A percentile compares a stretch with the other conserved stretches of the same genome.
phyloP scores from a whole-genome alignment of 176 grass and related monocot species.

The Oryza longistaminata region DNA sequence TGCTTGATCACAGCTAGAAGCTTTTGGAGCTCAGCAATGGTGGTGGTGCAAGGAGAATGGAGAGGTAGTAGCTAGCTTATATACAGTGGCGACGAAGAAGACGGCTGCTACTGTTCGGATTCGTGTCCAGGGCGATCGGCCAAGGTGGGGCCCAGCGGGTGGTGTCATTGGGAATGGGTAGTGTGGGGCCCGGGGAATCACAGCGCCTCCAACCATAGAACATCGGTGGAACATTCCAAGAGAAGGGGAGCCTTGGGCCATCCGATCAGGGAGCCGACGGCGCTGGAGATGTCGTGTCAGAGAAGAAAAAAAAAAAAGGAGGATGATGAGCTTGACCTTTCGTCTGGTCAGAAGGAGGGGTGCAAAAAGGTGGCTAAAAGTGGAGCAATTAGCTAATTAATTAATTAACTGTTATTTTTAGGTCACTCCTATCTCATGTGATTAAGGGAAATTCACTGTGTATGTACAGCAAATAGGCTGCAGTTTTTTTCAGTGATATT shows the following conservation, averaged over 20 bases:
- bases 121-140: constrained; percentile 28
- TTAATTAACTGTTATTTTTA: too few species aligned
- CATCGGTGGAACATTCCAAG: constrained; percentile 41
- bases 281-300: background rate
- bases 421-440: too few species aligned
- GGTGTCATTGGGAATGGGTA: constrained; percentile 28
- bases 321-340: background rate
- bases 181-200: constrained; percentile 31
- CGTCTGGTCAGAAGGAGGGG: too few species aligned
- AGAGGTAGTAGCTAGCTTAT: background rate
- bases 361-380: too few species aligned
- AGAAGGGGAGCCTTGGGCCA: background rate
- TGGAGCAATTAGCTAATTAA: too few species aligned
- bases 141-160: constrained; percentile 48
- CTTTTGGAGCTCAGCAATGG: background rate
- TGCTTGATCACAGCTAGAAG: constrained; percentile 5
- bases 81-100: constrained; percentile 39
- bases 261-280: background rate
- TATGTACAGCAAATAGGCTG: too few species aligned
- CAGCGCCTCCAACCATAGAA: constrained; percentile 24
- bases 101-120: constrained; percentile 22
- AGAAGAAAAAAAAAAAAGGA: constrained; percentile 27
- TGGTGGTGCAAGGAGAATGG: background rate
- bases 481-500: too few species aligned
- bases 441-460: too few species aligned